These are phyloP conservation scores for Rhizopogon roseolus DNA, from an alignment of 768 basidiomycete genomes.

Conservation along the genomic window DNA sequence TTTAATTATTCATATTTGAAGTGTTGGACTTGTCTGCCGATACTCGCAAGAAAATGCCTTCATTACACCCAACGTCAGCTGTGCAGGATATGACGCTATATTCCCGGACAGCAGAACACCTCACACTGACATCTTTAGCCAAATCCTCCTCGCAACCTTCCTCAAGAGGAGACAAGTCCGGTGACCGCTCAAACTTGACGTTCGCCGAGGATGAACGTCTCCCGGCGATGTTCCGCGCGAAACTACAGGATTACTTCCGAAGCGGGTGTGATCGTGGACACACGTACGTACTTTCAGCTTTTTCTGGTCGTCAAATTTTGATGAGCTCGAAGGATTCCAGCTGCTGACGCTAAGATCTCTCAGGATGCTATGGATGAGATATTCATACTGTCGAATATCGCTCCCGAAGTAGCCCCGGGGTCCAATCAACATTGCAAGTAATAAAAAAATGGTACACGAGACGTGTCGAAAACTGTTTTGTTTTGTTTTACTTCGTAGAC, in stretches of 20 bases:
- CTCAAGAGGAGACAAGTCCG: conserved; percentile 33
- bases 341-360: conserved; percentile 90
- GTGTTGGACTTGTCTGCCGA: no score
- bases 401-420: conserved; percentile 95
- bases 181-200: conserved; percentile 68
- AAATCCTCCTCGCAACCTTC: conserved; percentile 34
- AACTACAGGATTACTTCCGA: conserved; percentile 82
- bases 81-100: background rate
- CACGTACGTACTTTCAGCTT: conserved; percentile 56
- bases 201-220: conserved; percentile 84
- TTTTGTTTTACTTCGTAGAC: conserved; percentile 40
- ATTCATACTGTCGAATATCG: conserved; percentile 91
- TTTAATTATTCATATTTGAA: background rate
- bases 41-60: no score
- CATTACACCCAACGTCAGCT: no score
- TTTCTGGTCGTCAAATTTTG: background rate
- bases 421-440: conserved; percentile 93
- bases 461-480: background rate
- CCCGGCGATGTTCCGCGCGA: conserved; percentile 75
- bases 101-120: conserved; percentile 86
- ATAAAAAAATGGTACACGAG: background rate
- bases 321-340: conserved; percentile 68
- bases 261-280: conserved; percentile 97
- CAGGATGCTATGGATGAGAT: conserved; percentile 97
- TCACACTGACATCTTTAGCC: conserved; percentile 73